Evolutionary conservation across 2,329 filamentous ascomycete species (phyloP), one percentile per base, ranked within the genome.

Genomic region (Penicillium sp.): DNA sequence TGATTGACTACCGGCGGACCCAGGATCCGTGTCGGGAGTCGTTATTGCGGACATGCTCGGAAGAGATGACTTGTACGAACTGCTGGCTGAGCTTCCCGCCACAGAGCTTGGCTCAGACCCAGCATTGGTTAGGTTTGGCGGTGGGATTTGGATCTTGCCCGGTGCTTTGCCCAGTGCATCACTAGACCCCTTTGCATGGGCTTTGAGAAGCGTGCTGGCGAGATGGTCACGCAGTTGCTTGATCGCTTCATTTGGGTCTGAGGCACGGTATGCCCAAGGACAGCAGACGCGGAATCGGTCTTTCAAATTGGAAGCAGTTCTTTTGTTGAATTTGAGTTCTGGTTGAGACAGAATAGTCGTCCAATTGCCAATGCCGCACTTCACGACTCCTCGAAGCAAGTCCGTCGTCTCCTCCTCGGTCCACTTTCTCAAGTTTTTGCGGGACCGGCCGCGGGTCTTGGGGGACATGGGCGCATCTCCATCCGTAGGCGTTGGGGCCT

Each of bases 341-440:
- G 75, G 63, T 52, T 78, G 76, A 3, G 77, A 70, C 22, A 83
- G 61, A 14, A 85, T 84, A 52, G 76, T 76, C 46, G 80, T 84
- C 81, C 81, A 85, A 51, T 75, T 81, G 3, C 81, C 81, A 49
- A 83, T 78, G 1, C 81, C 81, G 56, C 79, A 82, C 51, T 74
- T 77, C 29, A 76, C 72, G 7, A 83, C 81, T 0, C 81, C 81
- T 46, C 74, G 69, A 10, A 84, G 67, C 22, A 85, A 62, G 52
- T 77, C 71, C 23, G 70, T 71, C 0, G 80, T 84, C 62, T 85
- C 81, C 51, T 80, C 69, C n/a, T 82, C 76, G 1, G 77, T 77
- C 81, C 81, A 85, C 54, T 67, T 73, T 45, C 69, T 64, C 11
- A 73, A 46, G 51, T 74, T 77, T 44, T 77, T 80, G 37, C 73